These are phyloP conservation scores for Populus pruinosa DNA, from an alignment of 345 rosid species.

Conservation along the genomic window DNA sequence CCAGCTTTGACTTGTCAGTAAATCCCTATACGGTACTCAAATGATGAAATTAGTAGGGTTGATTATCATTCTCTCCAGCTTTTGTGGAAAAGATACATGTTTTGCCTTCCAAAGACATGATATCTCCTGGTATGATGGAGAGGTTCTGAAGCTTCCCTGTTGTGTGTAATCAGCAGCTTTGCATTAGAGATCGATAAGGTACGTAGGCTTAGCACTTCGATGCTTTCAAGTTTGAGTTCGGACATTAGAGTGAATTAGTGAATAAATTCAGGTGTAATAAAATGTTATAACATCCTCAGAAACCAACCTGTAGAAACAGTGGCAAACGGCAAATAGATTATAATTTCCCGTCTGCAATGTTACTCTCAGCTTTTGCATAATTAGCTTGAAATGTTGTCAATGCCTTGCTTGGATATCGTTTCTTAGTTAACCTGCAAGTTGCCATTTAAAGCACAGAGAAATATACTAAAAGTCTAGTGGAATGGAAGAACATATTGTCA, in stretches of 20 bases:
- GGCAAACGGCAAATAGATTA: background rate
- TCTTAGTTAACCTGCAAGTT: background rate
- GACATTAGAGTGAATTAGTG: background rate
- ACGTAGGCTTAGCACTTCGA: conserved; percentile 17
- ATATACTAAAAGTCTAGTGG: background rate
- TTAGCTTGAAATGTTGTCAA: background rate
- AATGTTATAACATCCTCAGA: background rate
- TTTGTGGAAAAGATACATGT: conserved; percentile 60
- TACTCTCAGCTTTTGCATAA: background rate
- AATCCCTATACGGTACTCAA: conserved; percentile 55
- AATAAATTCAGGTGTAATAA: background rate
- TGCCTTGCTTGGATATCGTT: background rate
- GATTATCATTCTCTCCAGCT: conserved; percentile 66
- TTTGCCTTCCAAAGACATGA: conserved; percentile 85
- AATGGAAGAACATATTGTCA: background rate
- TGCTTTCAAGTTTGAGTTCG: conserved; percentile 14
- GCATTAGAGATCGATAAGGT: conserved; percentile 90
- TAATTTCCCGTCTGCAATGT: background rate
- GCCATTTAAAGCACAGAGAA: background rate
- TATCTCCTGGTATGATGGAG: conserved; percentile 93
- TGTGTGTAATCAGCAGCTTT: conserved; percentile 65
- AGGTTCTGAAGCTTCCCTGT: conserved; percentile 75
- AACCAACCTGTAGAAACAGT: background rate
- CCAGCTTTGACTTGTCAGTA: conserved; percentile 51
- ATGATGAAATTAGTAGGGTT: conserved; percentile 53